These are phyloP conservation scores for Myxozyma mucilagina DNA, from an alignment of 805 yeast genomes.

Conservation along the genomic window DNA sequence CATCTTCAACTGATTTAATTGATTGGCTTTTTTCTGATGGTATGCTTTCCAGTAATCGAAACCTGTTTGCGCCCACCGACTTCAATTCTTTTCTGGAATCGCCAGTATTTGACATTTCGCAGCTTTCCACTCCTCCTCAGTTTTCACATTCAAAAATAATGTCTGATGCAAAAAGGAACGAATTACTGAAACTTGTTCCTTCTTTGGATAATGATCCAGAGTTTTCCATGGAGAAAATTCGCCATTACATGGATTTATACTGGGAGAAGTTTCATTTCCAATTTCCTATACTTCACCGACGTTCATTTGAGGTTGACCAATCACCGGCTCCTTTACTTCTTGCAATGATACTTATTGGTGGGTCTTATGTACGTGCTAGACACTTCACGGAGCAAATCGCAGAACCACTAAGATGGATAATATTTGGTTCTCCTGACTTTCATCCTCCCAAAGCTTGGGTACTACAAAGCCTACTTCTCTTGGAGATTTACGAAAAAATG, in stretches of 20 bases:
- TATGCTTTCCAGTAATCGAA: conserved; percentile 35
- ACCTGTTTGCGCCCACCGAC: conserved; percentile 33
- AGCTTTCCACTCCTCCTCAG: conserved; percentile 43
- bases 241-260: conserved; percentile 42
- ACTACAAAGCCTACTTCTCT: conserved; percentile 66
- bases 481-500: conserved; percentile 80
- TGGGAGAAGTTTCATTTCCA: conserved; percentile 64
- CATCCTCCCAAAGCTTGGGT: conserved; percentile 77
- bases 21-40: conserved; percentile 44
- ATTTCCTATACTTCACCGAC: conserved; percentile 58
- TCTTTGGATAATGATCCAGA: conserved; percentile 43
- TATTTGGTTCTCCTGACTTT: conserved; percentile 71
- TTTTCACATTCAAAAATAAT: conserved; percentile 38
- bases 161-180: conserved; percentile 38
- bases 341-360: conserved; percentile 60
- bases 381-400: conserved; percentile 49
- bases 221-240: conserved; percentile 39
- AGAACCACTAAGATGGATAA: conserved; percentile 63
- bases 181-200: conserved; percentile 33
- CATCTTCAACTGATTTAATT: conserved; percentile 36
- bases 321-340: conserved; percentile 54
- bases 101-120: conserved; percentile 45
- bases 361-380: conserved; percentile 43
- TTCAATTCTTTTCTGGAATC: conserved; percentile 37
- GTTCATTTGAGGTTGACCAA: conserved; percentile 53